phyloP scores from a whole-genome alignment of 192 early-diverging fungal species.

The Rhizophagus sp. region DNA sequence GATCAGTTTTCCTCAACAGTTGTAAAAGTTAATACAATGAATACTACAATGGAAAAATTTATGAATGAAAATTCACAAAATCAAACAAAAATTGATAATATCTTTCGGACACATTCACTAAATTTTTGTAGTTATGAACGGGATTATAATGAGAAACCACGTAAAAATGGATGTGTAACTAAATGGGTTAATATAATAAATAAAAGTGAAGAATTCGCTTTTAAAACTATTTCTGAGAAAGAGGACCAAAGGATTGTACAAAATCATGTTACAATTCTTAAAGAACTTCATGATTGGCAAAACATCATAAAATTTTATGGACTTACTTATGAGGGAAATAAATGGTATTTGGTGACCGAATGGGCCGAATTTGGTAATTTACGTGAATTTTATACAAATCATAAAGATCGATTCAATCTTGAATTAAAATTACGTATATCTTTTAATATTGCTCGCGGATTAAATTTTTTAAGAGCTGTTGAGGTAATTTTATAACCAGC shows the following conservation, averaged over 20 bases:
- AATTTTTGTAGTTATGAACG: too few relatives aligned
- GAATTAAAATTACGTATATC: conserved; percentile 9
- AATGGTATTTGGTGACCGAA: conserved; percentile 14
- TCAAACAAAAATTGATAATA: too few relatives aligned
- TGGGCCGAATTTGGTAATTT: conserved; percentile 23
- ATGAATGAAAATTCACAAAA: too few relatives aligned
- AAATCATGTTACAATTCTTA: conserved; percentile 16
- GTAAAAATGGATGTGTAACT: too few relatives aligned
- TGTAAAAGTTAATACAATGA: too few relatives aligned
- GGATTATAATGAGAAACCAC: too few relatives aligned
- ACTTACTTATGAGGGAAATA: not conserved
- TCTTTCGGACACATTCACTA: too few relatives aligned
- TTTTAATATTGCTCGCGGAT: conserved; percentile 18
- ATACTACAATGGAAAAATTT: too few relatives aligned
- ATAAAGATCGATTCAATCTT: not conserved
- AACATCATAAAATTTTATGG: conserved; percentile 27
- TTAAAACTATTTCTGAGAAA: not conserved
- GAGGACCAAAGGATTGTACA: not conserved
- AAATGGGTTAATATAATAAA: not conserved
- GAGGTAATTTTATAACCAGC: too few relatives aligned
- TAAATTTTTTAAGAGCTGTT: conserved; percentile 1
- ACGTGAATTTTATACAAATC: not conserved
- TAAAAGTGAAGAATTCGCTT: not conserved
- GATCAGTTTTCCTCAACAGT: too few relatives aligned
- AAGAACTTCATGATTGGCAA: not conserved